Evolutionary conservation across 257 asterid species (phyloP).

Genomic region (Craterostigma plantagineum): DNA sequence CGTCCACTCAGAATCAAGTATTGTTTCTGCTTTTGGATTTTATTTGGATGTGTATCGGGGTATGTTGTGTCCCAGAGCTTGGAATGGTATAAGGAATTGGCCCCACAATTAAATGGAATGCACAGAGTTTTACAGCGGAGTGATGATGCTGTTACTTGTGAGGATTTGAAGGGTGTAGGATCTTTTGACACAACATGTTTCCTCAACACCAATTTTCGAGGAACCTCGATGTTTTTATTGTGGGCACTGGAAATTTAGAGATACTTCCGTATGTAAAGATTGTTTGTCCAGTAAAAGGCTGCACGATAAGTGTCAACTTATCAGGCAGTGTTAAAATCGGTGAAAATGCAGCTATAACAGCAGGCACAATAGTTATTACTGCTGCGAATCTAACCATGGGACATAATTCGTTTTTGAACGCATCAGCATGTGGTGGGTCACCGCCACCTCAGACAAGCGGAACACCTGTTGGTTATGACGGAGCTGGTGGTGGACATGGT

Average conservation of each 20-base stretch:
- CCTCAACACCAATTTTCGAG: slow-evolving; percentile 33
- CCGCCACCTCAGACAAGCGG: slow-evolving; percentile 96
- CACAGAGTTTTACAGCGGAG: slow-evolving; percentile 7
- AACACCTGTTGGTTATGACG: slow-evolving; percentile 80
- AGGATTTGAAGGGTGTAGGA: slow-evolving; percentile 83
- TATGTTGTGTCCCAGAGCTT: slow-evolving; percentile 19
- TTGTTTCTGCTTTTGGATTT: slow-evolving; percentile 44
- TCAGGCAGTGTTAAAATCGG: slow-evolving; percentile 71
- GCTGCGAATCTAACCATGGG: slow-evolving; percentile 50
- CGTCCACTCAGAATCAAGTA: slow-evolving; percentile 23
- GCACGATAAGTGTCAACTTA: slow-evolving; percentile 60
- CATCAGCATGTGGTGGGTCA: slow-evolving; percentile 68
- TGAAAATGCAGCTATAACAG: slow-evolving; percentile 45
- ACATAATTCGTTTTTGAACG: slow-evolving; percentile 48
- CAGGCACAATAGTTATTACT: slow-evolving; percentile 54
- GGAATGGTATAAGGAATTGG: slow-evolving; percentile 16
- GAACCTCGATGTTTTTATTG: slow-evolving; percentile 32
- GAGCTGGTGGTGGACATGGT: slow-evolving; percentile 98
- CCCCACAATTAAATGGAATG: slow-evolving; percentile 8
- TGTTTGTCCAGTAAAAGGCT: slow-evolving; percentile 59
- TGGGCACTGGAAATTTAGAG: slow-evolving; percentile 74
- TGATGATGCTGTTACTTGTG: slow-evolving; percentile 40
- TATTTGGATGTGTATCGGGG: slow-evolving; percentile 33
- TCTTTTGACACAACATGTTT: slow-evolving; percentile 67
- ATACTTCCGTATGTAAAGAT: slow-evolving; percentile 58